These are phyloP conservation scores for Colletotrichum limetticola DNA, from an alignment of 2,329 filamentous ascomycete species.

Conservation along the genomic window DNA sequence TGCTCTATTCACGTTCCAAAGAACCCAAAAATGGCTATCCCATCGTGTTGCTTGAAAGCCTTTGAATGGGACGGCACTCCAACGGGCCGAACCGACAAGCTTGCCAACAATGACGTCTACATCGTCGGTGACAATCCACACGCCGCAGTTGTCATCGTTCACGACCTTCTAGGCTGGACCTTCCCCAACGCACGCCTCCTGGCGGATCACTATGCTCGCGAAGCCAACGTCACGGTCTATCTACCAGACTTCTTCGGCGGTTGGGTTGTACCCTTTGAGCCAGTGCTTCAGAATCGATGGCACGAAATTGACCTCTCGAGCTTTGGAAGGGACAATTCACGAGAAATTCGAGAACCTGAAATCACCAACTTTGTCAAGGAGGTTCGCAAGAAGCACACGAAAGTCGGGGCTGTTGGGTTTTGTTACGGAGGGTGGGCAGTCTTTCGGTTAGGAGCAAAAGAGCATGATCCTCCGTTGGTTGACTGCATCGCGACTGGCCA, in stretches of 20 bases:
- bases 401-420: slow-evolving; percentile 57
- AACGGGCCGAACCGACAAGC: slow-evolving; percentile 43
- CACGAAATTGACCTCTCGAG: slow-evolving; percentile 49
- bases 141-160: slow-evolving; percentile 49
- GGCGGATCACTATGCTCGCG: slow-evolving; percentile 57
- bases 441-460: slow-evolving; percentile 54
- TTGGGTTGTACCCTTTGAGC: slow-evolving; percentile 44
- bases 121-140: slow-evolving; percentile 47
- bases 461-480: slow-evolving; percentile 50
- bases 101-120: slow-evolving; percentile 48
- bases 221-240: slow-evolving; percentile 58
- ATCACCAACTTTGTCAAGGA: slow-evolving; percentile 50
- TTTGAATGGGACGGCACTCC: slow-evolving; percentile 55
- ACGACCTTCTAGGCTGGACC: slow-evolving; percentile 55
- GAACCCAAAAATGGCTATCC: background rate
- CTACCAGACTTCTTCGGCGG: slow-evolving; percentile 50
- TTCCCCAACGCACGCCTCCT: slow-evolving; percentile 56
- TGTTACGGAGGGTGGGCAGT: slow-evolving; percentile 64
- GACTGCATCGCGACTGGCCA: slow-evolving; percentile 58
- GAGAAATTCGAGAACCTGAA: slow-evolving; percentile 51
- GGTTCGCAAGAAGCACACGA: slow-evolving; percentile 46
- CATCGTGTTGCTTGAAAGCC: slow-evolving; percentile 46
- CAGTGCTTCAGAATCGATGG: slow-evolving; percentile 41
- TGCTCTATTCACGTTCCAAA: no score
- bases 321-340: slow-evolving; percentile 50